Evolutionary conservation across 768 basidiomycete genomes (phyloP).

Genomic region (Ramaria sp.): DNA sequence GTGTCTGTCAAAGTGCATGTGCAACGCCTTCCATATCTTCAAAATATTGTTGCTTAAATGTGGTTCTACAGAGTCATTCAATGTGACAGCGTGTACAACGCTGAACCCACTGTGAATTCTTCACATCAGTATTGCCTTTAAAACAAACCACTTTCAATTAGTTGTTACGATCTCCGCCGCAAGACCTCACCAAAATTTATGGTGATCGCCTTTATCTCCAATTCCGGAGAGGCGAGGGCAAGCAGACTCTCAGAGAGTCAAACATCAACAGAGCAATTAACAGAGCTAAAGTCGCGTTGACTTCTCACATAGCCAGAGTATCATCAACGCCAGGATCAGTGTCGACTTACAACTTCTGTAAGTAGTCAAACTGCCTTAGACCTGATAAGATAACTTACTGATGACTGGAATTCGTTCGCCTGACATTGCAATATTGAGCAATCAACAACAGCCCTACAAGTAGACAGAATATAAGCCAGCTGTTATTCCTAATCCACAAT

Average conservation of each 20-base stretch:
- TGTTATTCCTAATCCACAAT: too few species aligned
- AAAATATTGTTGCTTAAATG: constrained; percentile 52
- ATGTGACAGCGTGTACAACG: constrained; percentile 12
- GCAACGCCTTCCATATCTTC: constrained; percentile 63
- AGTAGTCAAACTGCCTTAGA: background rate
- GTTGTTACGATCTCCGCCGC: background rate
- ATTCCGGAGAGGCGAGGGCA: constrained; percentile 73
- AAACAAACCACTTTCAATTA: background rate
- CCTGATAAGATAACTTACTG: constrained; percentile 34
- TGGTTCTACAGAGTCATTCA: background rate
- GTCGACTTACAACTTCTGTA: constrained; percentile 40
- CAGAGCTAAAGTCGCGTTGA: background rate
- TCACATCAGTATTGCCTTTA: constrained; percentile 61
- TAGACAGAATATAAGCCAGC: too few species aligned
- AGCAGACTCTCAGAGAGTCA: constrained; percentile 37
- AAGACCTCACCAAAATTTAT: constrained; percentile 56
- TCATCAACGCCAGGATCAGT: constrained; percentile 87
- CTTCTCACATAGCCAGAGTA: constrained; percentile 56
- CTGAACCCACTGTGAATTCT: constrained; percentile 40
- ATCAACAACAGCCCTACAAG: too few species aligned
- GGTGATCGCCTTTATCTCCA: constrained; percentile 68
- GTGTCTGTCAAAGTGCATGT: constrained; percentile 40
- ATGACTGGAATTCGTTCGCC: constrained; percentile 42
- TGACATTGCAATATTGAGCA: too few species aligned
- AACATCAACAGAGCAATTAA: background rate